Base-by-base conservation (phyloP, 768 basidiomycete genomes). In the Lentinula edodes region DNA sequence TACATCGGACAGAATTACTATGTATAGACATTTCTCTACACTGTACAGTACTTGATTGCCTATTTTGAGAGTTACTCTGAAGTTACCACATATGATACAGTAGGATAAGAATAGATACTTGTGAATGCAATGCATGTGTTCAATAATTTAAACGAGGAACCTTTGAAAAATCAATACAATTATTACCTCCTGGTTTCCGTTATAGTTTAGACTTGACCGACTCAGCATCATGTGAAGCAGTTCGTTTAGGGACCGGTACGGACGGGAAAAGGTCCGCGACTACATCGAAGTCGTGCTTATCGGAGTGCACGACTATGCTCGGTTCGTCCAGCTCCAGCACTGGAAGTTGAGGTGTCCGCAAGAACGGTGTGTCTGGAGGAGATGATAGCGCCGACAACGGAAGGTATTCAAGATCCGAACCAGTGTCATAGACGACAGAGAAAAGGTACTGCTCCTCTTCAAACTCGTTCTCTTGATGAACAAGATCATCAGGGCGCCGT, bases 361-460 rank as follows among this genome's bases (percentile, higher is more conserved):
- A 13, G 28, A 42, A 56, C 20, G 55, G 55, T 56, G 55, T 56
- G n/a, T 56, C 55, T 8, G 55, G 55, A 28, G 55, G 55, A 42
- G 55, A 56, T 16, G 39, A 28, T 15, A 41, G 15, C 46, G 46
- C 20, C n/a, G 39, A 18, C 18, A 16, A 13, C 39, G 39, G 41
- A 34, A 9, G 38, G 38, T 39, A 7, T 28, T 56, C 55, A 28
- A 13, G 41, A 43, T 56, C 55, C 2, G 55, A 56, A 5, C 15
- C 9, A 13, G 41, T 32, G 16, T 56, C 55, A 18, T 56, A 56
- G 23, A 56, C 41, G 5, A 56, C 55, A 16, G 41, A 23, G 41
- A 42, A 56, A 20, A 54, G 34, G 35, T 53, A 39, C 9, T 35
- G 53, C 35, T 38, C 35, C 35, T 54, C 53, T 38, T 54, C 53